phyloP scores from a whole-genome alignment of 768 basidiomycete genomes.

The Pleurotus salmoneostramineus region DNA sequence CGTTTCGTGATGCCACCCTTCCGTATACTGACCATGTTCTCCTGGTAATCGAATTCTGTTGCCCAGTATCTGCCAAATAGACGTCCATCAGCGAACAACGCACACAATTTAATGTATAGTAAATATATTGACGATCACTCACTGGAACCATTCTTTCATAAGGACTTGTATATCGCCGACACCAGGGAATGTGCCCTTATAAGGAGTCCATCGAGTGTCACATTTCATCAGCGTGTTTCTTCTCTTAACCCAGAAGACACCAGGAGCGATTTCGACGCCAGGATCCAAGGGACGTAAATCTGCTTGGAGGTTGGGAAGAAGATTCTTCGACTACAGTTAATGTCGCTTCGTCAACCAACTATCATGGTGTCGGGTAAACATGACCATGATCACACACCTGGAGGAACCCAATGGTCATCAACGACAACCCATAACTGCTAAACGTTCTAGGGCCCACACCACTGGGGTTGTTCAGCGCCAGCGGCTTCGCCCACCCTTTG shows the following conservation, averaged over 20 bases:
- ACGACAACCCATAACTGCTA: slow-evolving; percentile 56
- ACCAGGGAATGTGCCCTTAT: slow-evolving; percentile 11
- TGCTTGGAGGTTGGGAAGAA: slow-evolving; percentile 53
- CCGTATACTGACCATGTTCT: slow-evolving; percentile 31
- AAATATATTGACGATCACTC: slow-evolving; percentile 11
- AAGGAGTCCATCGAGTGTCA: slow-evolving; percentile 23
- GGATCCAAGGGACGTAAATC: slow-evolving; percentile 16
- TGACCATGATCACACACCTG: slow-evolving; percentile 37
- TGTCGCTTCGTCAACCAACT: not conserved
- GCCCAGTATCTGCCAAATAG: slow-evolving; percentile 39
- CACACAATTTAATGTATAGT: not conserved
- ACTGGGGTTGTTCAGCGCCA: slow-evolving; percentile 45
- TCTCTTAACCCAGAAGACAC: slow-evolving; percentile 28
- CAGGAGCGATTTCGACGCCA: slow-evolving; percentile 6
- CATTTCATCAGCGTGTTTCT: slow-evolving; percentile 15
- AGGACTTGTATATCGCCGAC: slow-evolving; percentile 16
- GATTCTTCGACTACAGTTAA: slow-evolving; percentile 30
- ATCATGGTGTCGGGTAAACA: not conserved
- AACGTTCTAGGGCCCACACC: slow-evolving; percentile 31
- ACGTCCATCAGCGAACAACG: not conserved
- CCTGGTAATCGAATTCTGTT: slow-evolving; percentile 27
- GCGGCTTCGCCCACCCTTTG: slow-evolving; percentile 58
- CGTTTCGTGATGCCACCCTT: slow-evolving; percentile 33
- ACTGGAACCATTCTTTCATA: slow-evolving; percentile 40
- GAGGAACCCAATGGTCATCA: slow-evolving; percentile 59